Evolutionary conservation across 768 basidiomycete genomes (phyloP).

Genomic region (Lentinula sp.): DNA sequence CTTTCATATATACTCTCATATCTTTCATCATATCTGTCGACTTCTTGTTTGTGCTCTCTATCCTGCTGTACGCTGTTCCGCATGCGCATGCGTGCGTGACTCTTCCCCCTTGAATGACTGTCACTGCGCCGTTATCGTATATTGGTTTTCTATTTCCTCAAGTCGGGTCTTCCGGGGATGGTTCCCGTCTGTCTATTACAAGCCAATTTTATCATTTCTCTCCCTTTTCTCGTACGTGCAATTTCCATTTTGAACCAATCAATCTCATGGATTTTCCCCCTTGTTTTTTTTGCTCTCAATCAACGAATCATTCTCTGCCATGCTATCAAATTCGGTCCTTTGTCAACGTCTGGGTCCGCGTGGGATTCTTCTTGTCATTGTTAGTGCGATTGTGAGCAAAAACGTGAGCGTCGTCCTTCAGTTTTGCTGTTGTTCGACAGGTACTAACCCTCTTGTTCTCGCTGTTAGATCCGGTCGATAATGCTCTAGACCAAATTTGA

Average conservation of each 20-base stretch:
- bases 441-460: neutral
- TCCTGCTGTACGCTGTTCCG: neutral
- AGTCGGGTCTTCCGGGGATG: neutral
- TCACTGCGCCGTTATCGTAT: neutral
- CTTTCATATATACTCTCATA: neutral
- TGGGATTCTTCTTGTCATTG: neutral
- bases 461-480: neutral
- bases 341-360: too few species aligned
- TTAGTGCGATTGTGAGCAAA: slow-evolving; percentile 62
- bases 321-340: slow-evolving; percentile 6
- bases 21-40: too few species aligned
- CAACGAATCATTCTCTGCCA: slow-evolving; percentile 8
- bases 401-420: slow-evolving; percentile 44
- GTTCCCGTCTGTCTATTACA: neutral
- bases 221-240: neutral
- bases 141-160: neutral
- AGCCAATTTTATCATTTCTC: neutral
- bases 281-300: neutral
- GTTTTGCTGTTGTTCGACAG: neutral
- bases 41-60: neutral
- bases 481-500: slow-evolving; percentile 1
- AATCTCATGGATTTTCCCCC: slow-evolving; percentile 7
- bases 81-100: neutral
- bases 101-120: neutral
- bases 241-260: slow-evolving; percentile 5